A percentile compares a stretch with the other conserved stretches of the same genome.
phyloP scores from a whole-genome alignment of 1,284 basidiomycete genomes.

The Sanguinoderma infundibulare region DNA sequence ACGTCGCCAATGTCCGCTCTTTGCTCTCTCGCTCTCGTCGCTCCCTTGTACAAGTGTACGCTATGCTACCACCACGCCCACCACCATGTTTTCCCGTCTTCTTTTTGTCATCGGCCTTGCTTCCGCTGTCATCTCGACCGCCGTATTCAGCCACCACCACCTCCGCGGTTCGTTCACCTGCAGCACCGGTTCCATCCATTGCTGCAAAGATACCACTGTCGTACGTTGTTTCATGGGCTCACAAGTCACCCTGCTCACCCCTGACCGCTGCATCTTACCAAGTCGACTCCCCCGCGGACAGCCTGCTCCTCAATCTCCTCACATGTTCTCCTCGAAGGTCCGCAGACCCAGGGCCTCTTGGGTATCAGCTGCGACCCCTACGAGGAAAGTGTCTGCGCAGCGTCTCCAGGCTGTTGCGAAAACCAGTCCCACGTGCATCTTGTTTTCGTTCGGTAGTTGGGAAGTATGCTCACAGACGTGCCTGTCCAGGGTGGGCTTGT shows the following conservation, averaged over 20 bases:
- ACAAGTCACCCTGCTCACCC: background rate
- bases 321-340: slow-evolving; percentile 11
- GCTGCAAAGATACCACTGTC: slow-evolving; percentile 12
- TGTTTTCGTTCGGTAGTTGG: background rate
- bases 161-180: background rate
- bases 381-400: slow-evolving; percentile 3
- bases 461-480: background rate
- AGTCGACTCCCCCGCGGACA: background rate
- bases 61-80: background rate
- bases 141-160: slow-evolving; percentile 9
- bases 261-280: slow-evolving; percentile 3
- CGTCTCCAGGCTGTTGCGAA: slow-evolving; percentile 23
- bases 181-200: slow-evolving; percentile 20
- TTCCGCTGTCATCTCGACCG: slow-evolving; percentile 11
- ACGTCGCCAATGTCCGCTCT: background rate
- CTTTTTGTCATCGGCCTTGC: slow-evolving; percentile 11
- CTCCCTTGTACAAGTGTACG: slow-evolving; percentile 8
- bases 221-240: background rate
- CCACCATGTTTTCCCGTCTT: background rate
- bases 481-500: slow-evolving; percentile 23
- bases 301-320: slow-evolving; percentile 12
- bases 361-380: slow-evolving; percentile 22
- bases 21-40: background rate
- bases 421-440: slow-evolving; percentile 20
- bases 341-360: slow-evolving; percentile 9